These are phyloP conservation scores for Gracilaria domingensis DNA, from an alignment of 23 red algal genomes.

Conservation along the genomic window DNA sequence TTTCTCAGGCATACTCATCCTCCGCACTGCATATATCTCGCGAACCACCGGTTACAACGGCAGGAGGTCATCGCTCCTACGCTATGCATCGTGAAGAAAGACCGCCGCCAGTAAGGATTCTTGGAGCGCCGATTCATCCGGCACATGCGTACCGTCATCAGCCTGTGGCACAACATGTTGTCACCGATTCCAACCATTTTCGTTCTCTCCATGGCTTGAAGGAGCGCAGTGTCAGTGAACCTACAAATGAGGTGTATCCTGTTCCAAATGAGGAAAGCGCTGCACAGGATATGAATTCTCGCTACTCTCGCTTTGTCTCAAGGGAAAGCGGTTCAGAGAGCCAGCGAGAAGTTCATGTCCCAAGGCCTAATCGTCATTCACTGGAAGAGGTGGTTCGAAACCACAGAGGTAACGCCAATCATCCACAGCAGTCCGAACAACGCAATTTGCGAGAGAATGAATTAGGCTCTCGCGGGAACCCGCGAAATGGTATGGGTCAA, in stretches of 20 bases:
- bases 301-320: neutral
- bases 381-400: neutral
- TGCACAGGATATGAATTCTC: neutral
- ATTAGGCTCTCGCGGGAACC: neutral
- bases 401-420: neutral
- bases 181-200: conserved; percentile 6
- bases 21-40: neutral
- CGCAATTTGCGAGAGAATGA: neutral
- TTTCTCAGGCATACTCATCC: neutral
- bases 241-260: neutral
- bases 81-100: neutral
- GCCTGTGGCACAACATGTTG: neutral
- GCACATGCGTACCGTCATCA: neutral
- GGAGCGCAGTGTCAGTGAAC: neutral
- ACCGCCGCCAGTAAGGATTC: neutral
- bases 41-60: neutral
- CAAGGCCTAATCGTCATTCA: neutral
- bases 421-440: neutral
- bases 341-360: neutral
- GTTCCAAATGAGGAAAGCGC: neutral
- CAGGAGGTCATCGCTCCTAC: neutral
- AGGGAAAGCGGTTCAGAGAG: neutral
- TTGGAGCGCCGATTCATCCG: neutral
- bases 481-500: neutral
- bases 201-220: neutral